Base-by-base conservation (phyloP, 1,139 yeast species). In the Debaryomycetaceae sp. region DNA sequence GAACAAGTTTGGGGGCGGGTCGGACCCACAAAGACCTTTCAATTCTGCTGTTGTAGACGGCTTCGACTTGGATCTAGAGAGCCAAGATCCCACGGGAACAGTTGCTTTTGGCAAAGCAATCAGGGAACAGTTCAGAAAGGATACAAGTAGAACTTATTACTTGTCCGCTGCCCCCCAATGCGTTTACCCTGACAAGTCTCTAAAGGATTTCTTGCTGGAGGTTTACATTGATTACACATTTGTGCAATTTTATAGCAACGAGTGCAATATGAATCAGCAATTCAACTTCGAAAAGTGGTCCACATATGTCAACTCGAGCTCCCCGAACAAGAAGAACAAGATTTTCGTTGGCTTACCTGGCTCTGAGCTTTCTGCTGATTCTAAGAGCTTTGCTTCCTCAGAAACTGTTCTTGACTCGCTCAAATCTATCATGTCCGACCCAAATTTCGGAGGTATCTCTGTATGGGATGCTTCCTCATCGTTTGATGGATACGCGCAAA, bases 121-220 rank as follows among this genome's bases (percentile, higher is more conserved):
- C 45, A 76, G 86, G 60, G 43, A 52, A 11, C 60, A 70, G 36
- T 83, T 72, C 45, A 54, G 58, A 17, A 46, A 58, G 12, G 76
- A 75, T 43, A 24, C 61, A n/a, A 61, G 79, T 20, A 78, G 74
- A 56, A 46, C 57, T 14, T 85, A 81, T 61, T 85, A 82, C 55
- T 61, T 85, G 30, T 77, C 94, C 29, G 95, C 95, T 38, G 91
- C 96, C 40, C 96, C 96, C 14, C 96, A 86, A 62, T 86, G 96
- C 61, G 82, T 79, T 11, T 82, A 77, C 52, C 95, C 95, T 18
- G 96, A 86, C 59, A 83, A 78, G 8, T 74, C 80, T 26, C 75
- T 80, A 23, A 89, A 91, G 38, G 76, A 77, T 34, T 61, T 81
- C 27, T 56, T 86, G 43, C 59, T 65, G 18, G 62, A 70, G 29